Evolutionary conservation across 176 grass and related monocot species (phyloP).

Genomic region (Triticum turgidum): DNA sequence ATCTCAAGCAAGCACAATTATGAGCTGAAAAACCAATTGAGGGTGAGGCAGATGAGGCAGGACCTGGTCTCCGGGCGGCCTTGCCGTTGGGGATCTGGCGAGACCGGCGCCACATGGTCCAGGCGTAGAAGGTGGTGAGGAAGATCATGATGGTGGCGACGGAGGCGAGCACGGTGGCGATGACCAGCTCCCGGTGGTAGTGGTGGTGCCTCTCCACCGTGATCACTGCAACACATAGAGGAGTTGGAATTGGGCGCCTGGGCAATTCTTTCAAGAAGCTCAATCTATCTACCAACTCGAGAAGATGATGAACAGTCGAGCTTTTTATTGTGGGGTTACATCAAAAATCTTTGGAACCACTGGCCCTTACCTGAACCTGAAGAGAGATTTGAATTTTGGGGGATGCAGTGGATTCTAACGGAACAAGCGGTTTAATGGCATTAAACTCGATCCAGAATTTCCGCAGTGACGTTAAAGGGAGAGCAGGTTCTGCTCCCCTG

Average conservation of each 20-base stretch:
- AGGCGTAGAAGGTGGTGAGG: slow-evolving; percentile 61
- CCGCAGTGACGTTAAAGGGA: neutral
- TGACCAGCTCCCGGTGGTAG: slow-evolving; percentile 69
- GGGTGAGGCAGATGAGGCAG: neutral
- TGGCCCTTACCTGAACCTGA: neutral
- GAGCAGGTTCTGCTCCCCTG: neutral
- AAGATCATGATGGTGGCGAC: slow-evolving; percentile 66
- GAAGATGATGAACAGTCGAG: slow-evolving; percentile 1
- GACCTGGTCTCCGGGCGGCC: slow-evolving; percentile 60
- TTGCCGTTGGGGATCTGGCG: slow-evolving; percentile 43
- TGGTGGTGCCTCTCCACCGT: slow-evolving; percentile 52
- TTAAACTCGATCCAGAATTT: slow-evolving; percentile 15
- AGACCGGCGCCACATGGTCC: slow-evolving; percentile 66
- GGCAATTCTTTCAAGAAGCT: neutral
- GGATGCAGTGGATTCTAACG: neutral
- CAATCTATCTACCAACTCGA: neutral
- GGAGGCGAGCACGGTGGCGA: slow-evolving; percentile 58
- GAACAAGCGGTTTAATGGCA: neutral
- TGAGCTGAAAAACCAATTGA: neutral
- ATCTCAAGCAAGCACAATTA: neutral
- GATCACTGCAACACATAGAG: slow-evolving; percentile 40
- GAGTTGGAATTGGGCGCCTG: too few species aligned
- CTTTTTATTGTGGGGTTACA: neutral
- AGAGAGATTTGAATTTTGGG: neutral
- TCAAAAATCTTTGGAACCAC: neutral